Evolutionary conservation across 176 grass and related monocot genomes (phyloP).

Genomic region (Ananas comosus): DNA sequence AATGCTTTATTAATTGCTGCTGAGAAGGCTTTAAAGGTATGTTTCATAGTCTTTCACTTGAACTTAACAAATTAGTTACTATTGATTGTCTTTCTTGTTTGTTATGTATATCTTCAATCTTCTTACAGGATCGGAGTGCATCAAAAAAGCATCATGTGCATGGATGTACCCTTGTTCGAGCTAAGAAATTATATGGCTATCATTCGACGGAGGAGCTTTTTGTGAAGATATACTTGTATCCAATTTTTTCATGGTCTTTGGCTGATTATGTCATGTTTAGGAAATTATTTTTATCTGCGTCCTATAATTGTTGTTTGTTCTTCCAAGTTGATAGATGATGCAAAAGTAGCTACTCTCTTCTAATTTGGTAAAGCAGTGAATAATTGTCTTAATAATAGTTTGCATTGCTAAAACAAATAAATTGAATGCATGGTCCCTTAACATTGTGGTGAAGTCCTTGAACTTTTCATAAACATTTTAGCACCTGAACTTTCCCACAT

Average conservation of each 20-base stretch:
- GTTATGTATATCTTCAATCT: conserved; percentile 21
- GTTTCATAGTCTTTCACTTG: neutral
- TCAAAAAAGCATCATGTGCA: conserved; percentile 77
- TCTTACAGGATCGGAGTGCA: conserved; percentile 37
- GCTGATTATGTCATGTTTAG: neutral
- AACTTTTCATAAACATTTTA: no score
- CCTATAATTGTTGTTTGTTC: neutral
- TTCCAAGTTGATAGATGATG: neutral
- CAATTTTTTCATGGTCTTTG: conserved; percentile 18
- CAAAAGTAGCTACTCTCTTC: no score
- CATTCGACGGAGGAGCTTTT: conserved; percentile 69
- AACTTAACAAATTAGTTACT: conserved; percentile 17
- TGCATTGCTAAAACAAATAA: no score
- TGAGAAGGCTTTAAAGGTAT: conserved; percentile 88
- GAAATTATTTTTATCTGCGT: neutral
- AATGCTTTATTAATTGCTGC: conserved; percentile 66
- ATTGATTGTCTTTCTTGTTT: conserved; percentile 13
- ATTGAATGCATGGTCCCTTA: no score
- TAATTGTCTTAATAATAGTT: no score
- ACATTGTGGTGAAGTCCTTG: no score
- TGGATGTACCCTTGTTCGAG: conserved; percentile 87
- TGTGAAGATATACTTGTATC: conserved; percentile 96
- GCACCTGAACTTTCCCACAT: no score
- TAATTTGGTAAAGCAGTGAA: neutral
- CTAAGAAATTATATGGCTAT: conserved; percentile 85